phyloP scores from a whole-genome alignment of 345 rosid species.

The Mangifera indica region DNA sequence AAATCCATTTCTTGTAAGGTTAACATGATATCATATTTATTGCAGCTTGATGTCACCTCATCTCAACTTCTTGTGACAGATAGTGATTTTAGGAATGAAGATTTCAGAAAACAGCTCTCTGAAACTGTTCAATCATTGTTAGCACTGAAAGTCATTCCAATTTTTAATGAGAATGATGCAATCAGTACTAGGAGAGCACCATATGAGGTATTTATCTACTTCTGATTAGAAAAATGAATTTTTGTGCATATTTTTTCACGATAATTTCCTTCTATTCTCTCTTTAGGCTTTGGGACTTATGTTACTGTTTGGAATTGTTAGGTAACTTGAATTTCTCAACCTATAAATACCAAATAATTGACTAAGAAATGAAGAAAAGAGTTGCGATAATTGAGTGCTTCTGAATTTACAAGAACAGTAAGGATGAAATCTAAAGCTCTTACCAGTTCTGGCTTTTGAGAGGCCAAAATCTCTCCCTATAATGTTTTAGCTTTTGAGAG shows the following conservation, averaged over 20 bases:
- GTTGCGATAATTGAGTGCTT: too few species aligned
- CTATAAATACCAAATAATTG: too few species aligned
- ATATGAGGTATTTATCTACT: conserved; percentile 41
- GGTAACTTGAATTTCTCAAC: too few species aligned
- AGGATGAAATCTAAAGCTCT: too few species aligned
- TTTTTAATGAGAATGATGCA: conserved; percentile 64
- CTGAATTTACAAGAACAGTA: too few species aligned
- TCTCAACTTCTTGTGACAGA: conserved; percentile 62
- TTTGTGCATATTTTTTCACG: neutral
- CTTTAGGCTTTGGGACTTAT: neutral
- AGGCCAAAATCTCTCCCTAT: too few species aligned
- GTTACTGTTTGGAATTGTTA: too few species aligned
- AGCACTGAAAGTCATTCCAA: conserved; percentile 47
- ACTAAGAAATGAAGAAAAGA: too few species aligned
- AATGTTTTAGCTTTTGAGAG: too few species aligned
- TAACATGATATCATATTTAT: conserved; percentile 10
- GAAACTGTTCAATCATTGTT: conserved; percentile 49
- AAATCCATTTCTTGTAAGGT: conserved; percentile 1
- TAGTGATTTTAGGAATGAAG: conserved; percentile 48
- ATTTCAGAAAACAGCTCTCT: conserved; percentile 48
- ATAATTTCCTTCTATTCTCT: neutral
- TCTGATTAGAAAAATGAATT: conserved; percentile 3
- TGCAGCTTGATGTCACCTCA: conserved; percentile 65
- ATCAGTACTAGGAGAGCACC: conserved; percentile 63
- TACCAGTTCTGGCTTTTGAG: too few species aligned